Evolutionary conservation across 805 yeast genomes (phyloP), one percentile per base, ranked within the genome.

Genomic region (Saccharomycopsis fodiens): DNA sequence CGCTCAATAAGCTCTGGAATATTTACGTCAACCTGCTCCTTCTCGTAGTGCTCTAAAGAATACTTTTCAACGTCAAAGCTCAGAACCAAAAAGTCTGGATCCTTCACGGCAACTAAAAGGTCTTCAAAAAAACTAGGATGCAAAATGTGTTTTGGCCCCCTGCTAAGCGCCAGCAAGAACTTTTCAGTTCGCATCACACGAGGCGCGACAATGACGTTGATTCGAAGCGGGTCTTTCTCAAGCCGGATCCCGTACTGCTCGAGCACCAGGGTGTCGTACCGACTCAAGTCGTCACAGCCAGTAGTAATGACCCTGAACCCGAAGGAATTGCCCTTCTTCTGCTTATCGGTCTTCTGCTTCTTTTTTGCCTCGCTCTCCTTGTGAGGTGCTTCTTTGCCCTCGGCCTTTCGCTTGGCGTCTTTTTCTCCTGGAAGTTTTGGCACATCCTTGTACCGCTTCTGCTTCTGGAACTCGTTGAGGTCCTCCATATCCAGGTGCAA

Each of bases 141-240:
- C 1, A 84, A 53, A 2, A 79, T 73, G 44, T 67, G 62, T n/a
- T 64, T 61, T 0, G 76, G 72, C 40, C 69, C 78, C 35, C 68
- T 68, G 43, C 87, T 76, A 42, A 88, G 63, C 17, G 88, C 78
- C 36, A 74, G 73, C 44, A 91, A 68, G 56, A 91, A 89, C 63
- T 91, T 93, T 47, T 84, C 95, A 0, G 97, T 91, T 53, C 97
- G 69, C 55, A 84, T 59, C n/a, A 83, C 70, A 50, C 78, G 78
- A 1, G 97, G 96, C 0, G 97, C 89, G 8, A 89, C 75, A 8
- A 84, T 63, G 0, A 76, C 62, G 55, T 77, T 74, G 37, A 70
- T 60, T 39, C 67, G 69, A 4, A 73, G 50, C 15, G 67, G 67
- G 2, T 72, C 75, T 4, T 63, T 60, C 4, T 15, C 47, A 3